Base-by-base conservation (phyloP, 2,329 filamentous ascomycete species). In the Epichloe bromicola region DNA sequence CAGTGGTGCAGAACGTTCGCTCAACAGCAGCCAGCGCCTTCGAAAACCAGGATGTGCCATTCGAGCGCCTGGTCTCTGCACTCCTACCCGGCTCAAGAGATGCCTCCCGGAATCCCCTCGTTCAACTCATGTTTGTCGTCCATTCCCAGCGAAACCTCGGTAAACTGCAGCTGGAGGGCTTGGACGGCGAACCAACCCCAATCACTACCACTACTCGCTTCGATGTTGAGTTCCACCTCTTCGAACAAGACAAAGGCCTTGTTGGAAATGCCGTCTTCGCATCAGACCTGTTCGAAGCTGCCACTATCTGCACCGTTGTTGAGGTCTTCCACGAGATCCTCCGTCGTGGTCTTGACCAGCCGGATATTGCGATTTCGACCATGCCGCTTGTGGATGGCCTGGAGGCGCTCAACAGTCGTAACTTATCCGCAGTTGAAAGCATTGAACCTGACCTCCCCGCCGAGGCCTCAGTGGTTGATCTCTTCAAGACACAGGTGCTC, bases 111-210 rank as follows among this genome's bases (percentile, higher is more conserved):
- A 34, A 20, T 46, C 56, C 56, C 3, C 37, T 59, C 3, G 53
- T 50, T 2, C 57, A 59, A 39, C 14, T 58, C 7, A 39, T 55
- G 2, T 59, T 59, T 52, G 55, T 50, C 20, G 20, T 59, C 3
- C 56, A 59, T 46, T 60, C 61, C 1, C 59, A 61, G 12, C 42
- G 51, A 36, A 52, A 56, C 11, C 46, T 61, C 5, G 58, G 57
- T 0, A n/a, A 52, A 0, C 54, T 62, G 15, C 19, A 43, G 0
- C 37, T 62, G 0, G 49, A 61, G n/a, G 57, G 57, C 2, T 6
- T 59, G 0, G 43, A 59, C 1, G 53, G 52, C 0, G 56, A 60
- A 14, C 12, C 30, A 1, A 14, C 60, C 0, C 0, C 45, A 3
- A 43, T 42, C 5, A 33, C 48, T 6, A 37, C 43, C 3, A 52